Percentiles rank a stretch among this genome's conserved stretches.
These are phyloP conservation scores for Entamoeba histolytica DNA, from an alignment of 208 protist species.

Conservation along the genomic window DNA sequence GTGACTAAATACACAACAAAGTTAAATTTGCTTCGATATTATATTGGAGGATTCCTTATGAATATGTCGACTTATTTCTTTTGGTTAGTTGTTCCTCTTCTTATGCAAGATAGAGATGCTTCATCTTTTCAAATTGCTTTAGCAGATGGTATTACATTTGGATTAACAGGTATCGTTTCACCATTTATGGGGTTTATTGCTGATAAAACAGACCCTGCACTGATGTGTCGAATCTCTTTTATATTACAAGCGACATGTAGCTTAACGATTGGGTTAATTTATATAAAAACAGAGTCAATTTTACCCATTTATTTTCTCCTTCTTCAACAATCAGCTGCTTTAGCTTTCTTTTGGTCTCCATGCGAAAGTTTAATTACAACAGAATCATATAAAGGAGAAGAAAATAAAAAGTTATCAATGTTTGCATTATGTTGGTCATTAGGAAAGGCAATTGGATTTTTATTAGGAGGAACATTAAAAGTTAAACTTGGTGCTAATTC, in stretches of 20 bases:
- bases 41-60: neutral
- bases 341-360: neutral
- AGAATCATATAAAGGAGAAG: neutral
- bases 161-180: neutral
- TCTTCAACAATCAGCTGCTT: neutral
- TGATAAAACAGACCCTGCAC: neutral
- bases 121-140: neutral
- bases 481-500: neutral
- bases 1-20: neutral
- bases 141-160: neutral
- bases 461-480: neutral
- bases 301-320: neutral
- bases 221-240: neutral
- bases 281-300: neutral
- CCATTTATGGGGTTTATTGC: neutral
- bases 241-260: neutral
- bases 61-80: neutral
- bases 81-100: neutral
- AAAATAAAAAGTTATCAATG: neutral
- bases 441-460: neutral
- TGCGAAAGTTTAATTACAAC: neutral
- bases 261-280: neutral
- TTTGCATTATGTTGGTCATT: neutral
- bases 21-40: neutral
- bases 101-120: neutral